Base-by-base conservation (phyloP, 345 rosid species). In the Raphanus raphanistrum region DNA sequence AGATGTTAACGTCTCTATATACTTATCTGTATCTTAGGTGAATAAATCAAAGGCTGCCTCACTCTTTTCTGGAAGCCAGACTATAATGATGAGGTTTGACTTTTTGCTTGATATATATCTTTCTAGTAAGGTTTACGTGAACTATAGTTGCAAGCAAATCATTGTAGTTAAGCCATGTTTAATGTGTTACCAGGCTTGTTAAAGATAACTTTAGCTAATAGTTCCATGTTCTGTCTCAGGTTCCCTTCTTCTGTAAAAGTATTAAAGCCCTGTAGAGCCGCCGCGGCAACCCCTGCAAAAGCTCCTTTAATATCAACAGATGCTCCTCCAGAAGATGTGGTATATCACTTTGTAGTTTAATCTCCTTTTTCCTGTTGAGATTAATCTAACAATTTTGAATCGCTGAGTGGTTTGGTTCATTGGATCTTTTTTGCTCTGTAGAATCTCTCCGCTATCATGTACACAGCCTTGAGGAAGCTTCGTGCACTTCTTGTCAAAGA, bases 401-500 rank as follows among this genome's bases (percentile, higher is more conserved):
- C 26, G 62, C 57, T 71, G 32, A 31, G 35, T 17, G 63, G 35
- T 76, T 76, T 68, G 62, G 67, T 74, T 79, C 45, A 8, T 25
- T 63, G 50, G 50, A 74, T 69, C 31, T 33, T 58, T 58, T 48
- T 36, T 8, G 43, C 6, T 55, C 72, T 6, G 16, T 86, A 94
- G 98, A 80, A 85, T 73, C 90, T 95, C 65, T 84, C 94, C 0
- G 99, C 92, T 66, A 88, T 80, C 78, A 41, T 95, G 72, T 90
- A 84, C 78, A 73, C 85, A 71, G 88, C 96, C 76, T 71, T 95
- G 84, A 84, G 93, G 70, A 71, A 83, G 84, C 97, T 95, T 59
- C 94, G 98, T 72, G 85, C 92, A 63, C 45, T 43, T 79, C 90
- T 95, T 76, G 87, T 90, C 50, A 92, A 86, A 82, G 99, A 95